Percentiles rank a stretch among this genome's conserved stretches.
Evolutionary conservation across 257 asterid species (phyloP).

Genomic region (Penstemon eatonii): DNA sequence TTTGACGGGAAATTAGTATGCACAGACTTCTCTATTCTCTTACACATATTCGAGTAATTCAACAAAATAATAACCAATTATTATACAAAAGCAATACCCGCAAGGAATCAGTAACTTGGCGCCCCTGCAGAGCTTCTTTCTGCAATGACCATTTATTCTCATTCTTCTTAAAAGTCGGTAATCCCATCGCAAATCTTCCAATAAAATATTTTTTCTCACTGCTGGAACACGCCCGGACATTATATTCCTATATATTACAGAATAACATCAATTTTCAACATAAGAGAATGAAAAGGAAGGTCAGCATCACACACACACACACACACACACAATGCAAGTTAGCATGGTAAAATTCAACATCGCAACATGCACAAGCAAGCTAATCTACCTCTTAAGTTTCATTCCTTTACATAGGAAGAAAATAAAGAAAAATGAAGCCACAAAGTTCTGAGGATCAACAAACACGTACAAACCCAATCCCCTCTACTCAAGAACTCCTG

Average conservation of each 20-base stretch:
- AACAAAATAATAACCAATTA: slow-evolving; percentile 17
- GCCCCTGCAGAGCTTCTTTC: slow-evolving; percentile 94
- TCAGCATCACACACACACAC: neutral
- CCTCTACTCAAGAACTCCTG: slow-evolving; percentile 14
- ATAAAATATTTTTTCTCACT: slow-evolving; percentile 81
- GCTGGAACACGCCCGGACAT: slow-evolving; percentile 78
- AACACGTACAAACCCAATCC: slow-evolving; percentile 14
- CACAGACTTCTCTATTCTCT: neutral
- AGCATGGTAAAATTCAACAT: slow-evolving; percentile 1
- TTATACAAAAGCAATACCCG: slow-evolving; percentile 53
- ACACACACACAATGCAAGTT: slow-evolving; percentile 1
- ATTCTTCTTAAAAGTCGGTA: slow-evolving; percentile 78
- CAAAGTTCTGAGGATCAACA: slow-evolving; percentile 9
- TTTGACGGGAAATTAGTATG: neutral
- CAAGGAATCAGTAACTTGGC: slow-evolving; percentile 81
- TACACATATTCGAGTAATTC: neutral
- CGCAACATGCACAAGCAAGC: neutral
- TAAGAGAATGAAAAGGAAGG: neutral
- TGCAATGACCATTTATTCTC: slow-evolving; percentile 91
- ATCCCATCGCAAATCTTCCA: slow-evolving; percentile 84
- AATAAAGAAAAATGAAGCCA: neutral
- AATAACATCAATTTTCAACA: slow-evolving; percentile 17
- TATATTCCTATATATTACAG: slow-evolving; percentile 64
- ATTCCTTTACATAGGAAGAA: neutral
- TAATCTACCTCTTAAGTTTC: neutral